Base-by-base conservation (phyloP, 2,329 filamentous ascomycete species). In the Cryphonectria carpinicola region DNA sequence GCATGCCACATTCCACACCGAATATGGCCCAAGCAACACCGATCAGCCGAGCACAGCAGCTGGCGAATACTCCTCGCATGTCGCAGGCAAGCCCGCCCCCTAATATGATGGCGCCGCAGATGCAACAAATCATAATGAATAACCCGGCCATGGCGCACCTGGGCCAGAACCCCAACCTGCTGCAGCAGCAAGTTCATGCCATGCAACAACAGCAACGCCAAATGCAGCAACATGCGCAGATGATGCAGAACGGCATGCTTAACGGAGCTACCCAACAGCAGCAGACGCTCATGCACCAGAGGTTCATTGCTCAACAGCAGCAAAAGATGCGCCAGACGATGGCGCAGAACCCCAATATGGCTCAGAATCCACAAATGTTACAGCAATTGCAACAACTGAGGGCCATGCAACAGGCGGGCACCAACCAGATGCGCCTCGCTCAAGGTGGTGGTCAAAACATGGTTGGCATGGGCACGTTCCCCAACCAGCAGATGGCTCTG, bases 61-160 rank as follows among this genome's bases (percentile, higher is more conserved):
- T 87, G 75, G 80, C 82, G 14, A 83, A 86, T 19, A 91, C 89
- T 14, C 89, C 89, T 62, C 86, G 88, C 70, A 89, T 90, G 85
- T 84, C 81, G 41, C 89, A 91, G 78, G 86, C 84, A 37, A 91
- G 89, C 76, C 88, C 89, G 28, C 85, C 88, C 62, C 87, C 88
- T 61, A 83, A 82, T 54, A 87, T 88, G 82, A 87, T 90, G 84
- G 82, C 85, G 0, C 86, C 88, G 70, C 86, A 88, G 75, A 85
- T 88, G 79, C 83, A 84, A 71, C 78, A 80, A 66, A 84, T 88
- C 79, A 84, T 88, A 78, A 86, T 89, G 82, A 83, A 84, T 71
- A 83, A 83, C 72, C 85, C 83, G 67, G 76, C 77, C 43, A 80
- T 82, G 74, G 76, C 76, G 14, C 81, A 80, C 62, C 76, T 80